A percentile compares a stretch with the other conserved stretches of the same genome.
Evolutionary conservation across 2,329 filamentous ascomycete species (phyloP).

Genomic region (Neopestalotiopsis clavispora): DNA sequence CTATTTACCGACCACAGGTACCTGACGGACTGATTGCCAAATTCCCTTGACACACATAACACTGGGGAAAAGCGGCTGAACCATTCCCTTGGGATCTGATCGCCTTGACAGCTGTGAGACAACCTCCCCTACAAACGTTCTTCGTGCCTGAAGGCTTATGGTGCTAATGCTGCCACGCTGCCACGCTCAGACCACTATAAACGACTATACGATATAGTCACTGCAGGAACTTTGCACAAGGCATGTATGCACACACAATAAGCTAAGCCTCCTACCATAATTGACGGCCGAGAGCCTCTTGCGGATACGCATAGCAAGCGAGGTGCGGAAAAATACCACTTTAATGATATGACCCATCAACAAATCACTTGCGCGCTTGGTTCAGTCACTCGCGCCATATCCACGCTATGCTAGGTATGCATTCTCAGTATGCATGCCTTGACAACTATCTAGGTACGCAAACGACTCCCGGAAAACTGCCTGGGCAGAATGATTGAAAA

Average conservation of each 20-base stretch:
- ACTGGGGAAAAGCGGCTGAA: neutral
- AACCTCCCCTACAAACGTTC: neutral
- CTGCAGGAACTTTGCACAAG: no score
- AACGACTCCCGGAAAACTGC: neutral
- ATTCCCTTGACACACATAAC: neutral
- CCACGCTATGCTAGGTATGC: neutral
- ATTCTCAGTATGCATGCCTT: neutral
- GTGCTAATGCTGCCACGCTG: no score
- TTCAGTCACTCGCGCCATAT: neutral
- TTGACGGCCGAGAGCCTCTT: no score
- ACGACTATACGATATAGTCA: no score
- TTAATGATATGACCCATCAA: neutral
- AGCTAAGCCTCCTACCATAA: no score
- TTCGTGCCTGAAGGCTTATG: neutral
- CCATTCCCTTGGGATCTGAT: neutral
- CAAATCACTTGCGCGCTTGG: neutral
- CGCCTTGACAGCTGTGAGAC: neutral
- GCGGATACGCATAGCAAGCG: neutral
- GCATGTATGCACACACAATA: no score
- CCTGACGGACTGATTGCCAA: neutral
- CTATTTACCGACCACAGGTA: neutral
- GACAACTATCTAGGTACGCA: neutral
- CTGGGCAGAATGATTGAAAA: neutral
- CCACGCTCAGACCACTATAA: no score
- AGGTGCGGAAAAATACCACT: neutral